Evolutionary conservation across 805 yeast genomes (phyloP), one percentile per base, ranked within the genome.

Genomic region (Nakazawaea pomicola): DNA sequence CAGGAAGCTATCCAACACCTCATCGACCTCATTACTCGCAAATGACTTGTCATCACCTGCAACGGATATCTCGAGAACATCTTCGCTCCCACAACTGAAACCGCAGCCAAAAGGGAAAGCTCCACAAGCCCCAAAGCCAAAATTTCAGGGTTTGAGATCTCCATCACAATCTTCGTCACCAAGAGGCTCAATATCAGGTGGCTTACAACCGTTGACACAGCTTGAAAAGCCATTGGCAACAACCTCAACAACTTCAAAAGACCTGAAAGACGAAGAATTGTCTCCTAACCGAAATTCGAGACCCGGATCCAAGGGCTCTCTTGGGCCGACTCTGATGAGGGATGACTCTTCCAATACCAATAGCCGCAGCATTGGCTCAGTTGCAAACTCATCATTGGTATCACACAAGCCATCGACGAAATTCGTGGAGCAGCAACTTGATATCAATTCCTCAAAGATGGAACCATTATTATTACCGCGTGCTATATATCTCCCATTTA

Each of bases 391-490:
- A 7, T 40, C 43, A 5, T 28, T 41, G 28, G 29, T 31, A 11
- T 32, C 44, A 1, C 25, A 35, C 17, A 36, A 36, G 20, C 38
- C 38, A 8, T 36, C 40, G 7, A 42, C 36, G 6, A 42, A 37
- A 24, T 42, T 28, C 15, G 31, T 41, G 19, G 41, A 19, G 16
- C 38, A 33, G 16, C 36, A 49, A 36, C 41, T 34, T 31, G 50
- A 35, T 43, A 38, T 23, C 15, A 33, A 39, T 37, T 39, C 39
- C 6, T 21, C 65, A 59, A 46, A 49, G 47, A 30, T 81, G 60
- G 88, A 81, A 49, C 80, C 86, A 5, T 58, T 81, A 27, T 64
- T 76, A 42, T 68, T 81, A 28, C 93, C 95, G 12, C 67, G 95
- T 46, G 69, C 78, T 14, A 55, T 85, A 20, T 83, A 80, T 49